Conservation (phyloP, 495 filamentous ascomycete species). For the Penicillium ucsense region DNA sequence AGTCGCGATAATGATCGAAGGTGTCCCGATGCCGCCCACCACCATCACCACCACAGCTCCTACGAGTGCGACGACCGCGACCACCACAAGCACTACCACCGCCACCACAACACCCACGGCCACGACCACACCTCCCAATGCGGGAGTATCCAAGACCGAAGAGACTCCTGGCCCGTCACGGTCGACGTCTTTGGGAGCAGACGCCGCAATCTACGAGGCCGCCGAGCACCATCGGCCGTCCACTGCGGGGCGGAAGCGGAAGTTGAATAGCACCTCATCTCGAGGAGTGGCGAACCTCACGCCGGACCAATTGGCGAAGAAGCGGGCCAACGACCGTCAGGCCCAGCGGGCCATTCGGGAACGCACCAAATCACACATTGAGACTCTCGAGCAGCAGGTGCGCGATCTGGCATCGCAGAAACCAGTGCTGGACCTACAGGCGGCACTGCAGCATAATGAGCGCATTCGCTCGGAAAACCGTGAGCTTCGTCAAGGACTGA, state of each 20-base stretch:
- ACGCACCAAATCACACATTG: constrained; percentile 73
- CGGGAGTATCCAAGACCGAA: constrained; percentile 13
- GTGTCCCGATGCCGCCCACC: constrained; percentile 9
- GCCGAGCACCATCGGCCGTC: constrained; percentile 10
- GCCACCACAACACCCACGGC: too few relatives aligned
- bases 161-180: constrained; percentile 24
- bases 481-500: constrained; percentile 54
- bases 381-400: constrained; percentile 60
- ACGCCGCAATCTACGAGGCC: constrained; percentile 11
- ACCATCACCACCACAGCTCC: not conserved
- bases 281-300: constrained; percentile 65
- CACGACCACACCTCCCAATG: too few relatives aligned
- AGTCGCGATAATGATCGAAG: constrained; percentile 10
- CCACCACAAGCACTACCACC: too few relatives aligned
- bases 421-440: constrained; percentile 70
- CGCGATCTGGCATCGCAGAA: constrained; percentile 64
- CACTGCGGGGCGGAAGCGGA: constrained; percentile 36
- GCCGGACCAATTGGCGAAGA: constrained; percentile 62
- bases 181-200: constrained; percentile 20
- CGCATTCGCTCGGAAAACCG: constrained; percentile 59
- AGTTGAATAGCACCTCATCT: constrained; percentile 43
- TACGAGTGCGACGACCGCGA: too few relatives aligned
- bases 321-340: constrained; percentile 82
- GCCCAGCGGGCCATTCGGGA: constrained; percentile 80
- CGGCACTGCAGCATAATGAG: constrained; percentile 58